phyloP scores from a whole-genome alignment of 352 stramenopile genomes.

The Phytophthora uliginosa region DNA sequence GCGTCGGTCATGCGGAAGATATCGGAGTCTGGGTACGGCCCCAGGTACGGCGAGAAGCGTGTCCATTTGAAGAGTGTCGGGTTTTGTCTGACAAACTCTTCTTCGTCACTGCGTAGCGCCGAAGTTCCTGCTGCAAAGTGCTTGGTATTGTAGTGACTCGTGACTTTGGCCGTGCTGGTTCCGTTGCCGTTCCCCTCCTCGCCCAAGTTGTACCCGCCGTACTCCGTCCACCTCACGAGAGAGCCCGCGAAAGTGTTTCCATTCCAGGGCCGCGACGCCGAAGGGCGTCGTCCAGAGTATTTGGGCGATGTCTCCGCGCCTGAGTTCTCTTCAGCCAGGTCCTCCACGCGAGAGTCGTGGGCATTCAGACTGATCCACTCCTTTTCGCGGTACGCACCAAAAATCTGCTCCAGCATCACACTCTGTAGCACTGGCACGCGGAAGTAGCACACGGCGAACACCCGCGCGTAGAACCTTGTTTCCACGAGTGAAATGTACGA shows the following conservation, averaged over 20 bases:
- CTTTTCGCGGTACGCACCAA: constrained; percentile 56
- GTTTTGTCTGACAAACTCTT: constrained; percentile 63
- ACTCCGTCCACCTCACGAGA: constrained; percentile 69
- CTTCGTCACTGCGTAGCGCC: constrained; percentile 39
- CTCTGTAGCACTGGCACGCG: constrained; percentile 65
- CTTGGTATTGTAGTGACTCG: constrained; percentile 40
- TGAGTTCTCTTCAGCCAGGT: constrained; percentile 24
- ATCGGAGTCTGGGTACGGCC: constrained; percentile 59
- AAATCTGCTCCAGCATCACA: constrained; percentile 67
- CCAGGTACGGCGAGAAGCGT: constrained; percentile 66
- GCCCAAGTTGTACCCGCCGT: constrained; percentile 51
- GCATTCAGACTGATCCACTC: constrained; percentile 56
- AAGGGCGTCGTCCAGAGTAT: constrained; percentile 36
- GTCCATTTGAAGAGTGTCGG: constrained; percentile 74
- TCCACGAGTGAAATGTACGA: constrained; percentile 69
- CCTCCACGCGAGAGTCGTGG: constrained; percentile 34
- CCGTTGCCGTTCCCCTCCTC: constrained; percentile 45
- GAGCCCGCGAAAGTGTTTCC: constrained; percentile 65
- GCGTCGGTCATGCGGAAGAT: constrained; percentile 66
- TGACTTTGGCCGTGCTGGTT: constrained; percentile 34
- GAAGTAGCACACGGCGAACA: constrained; percentile 80
- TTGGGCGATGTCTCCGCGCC: not conserved
- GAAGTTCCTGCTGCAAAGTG: constrained; percentile 25
- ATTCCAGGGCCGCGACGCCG: constrained; percentile 58
- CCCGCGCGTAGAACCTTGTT: constrained; percentile 71